These are phyloP conservation scores for Straminergon stramineum DNA, from an alignment of 225 moss, liverwort and hornwort genomes.

Conservation along the genomic window DNA sequence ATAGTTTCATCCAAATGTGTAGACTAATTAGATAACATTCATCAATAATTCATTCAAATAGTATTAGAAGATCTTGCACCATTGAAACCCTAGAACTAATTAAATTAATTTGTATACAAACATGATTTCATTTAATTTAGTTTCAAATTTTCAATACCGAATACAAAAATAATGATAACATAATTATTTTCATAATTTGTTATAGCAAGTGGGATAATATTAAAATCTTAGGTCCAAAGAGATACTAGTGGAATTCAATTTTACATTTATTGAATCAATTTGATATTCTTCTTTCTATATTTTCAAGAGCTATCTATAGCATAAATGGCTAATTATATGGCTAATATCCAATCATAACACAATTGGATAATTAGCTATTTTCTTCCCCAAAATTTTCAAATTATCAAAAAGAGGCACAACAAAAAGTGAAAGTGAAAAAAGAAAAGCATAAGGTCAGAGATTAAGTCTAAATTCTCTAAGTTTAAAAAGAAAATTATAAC, in stretches of 20 bases:
- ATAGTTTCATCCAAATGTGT: background rate
- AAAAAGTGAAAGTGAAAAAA: too few species aligned
- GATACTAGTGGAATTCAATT: background rate
- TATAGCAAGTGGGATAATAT: background rate
- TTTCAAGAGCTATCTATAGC: background rate
- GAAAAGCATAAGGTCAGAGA: rapidly evolving
- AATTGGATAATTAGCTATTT: background rate
- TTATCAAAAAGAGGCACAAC: too few species aligned
- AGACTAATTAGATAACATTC: background rate
- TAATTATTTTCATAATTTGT: background rate
- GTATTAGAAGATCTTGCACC: background rate
- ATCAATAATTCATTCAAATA: background rate
- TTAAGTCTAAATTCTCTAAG: too few species aligned
- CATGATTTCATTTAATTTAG: background rate
- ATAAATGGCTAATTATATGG: background rate
- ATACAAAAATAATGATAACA: background rate
- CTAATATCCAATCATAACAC: background rate
- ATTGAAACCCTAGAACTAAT: background rate
- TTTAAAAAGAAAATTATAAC: background rate
- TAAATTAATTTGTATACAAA: background rate
- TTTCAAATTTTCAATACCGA: background rate
- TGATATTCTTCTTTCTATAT: background rate
- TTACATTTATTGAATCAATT: background rate
- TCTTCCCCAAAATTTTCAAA: background rate
- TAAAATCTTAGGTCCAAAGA: background rate